Evolutionary conservation across 495 filamentous ascomycete species (phyloP), one percentile per base, ranked within the genome.

Genomic region (Thermothielavioides terrestris): DNA sequence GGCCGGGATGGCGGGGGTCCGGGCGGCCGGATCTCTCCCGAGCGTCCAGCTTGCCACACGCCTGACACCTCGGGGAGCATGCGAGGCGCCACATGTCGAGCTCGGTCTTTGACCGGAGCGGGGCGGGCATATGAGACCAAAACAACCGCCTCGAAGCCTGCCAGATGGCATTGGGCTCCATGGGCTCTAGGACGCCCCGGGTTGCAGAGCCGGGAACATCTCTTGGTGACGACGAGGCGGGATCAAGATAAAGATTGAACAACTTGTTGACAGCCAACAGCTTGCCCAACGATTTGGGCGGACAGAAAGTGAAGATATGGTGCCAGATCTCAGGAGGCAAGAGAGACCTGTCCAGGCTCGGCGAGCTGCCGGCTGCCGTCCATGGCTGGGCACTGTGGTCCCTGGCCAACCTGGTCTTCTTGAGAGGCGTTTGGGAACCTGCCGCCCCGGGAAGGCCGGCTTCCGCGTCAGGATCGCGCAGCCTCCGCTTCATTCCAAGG

Each of bases 1-100:
- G 80, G 10, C 77, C 76, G 38, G 65, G 59, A 47, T 74, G 72
- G 61, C 68, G 81, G 12, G 68, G 61, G 42, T 70, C 66, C 4
- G 65, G 54, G 8, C 55, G 36, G 21, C 40, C 7, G 21, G 45
- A 22, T 28, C 26, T 50, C 32, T 41, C 22, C 17, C 30, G 60
- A 34, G 37, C 31, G 50, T 54, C 59, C 31, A 18, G 20, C 48
- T 65, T 73, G 6, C 54, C 59, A 57, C 82, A 83, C 45, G 74
- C 71, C 55, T 82, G 73, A 60, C 82, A 85, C n/a, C 35, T 61
- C 9, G 53, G 62, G 7, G 71, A 70, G 56, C 73, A 74, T 28
- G 74, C 67, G 31, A 85, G 60, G 44, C 70, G 76, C 76, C 80
- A 83, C 80, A 85, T 84, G 21, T 76, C 71, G 21, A 80, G 65